Base-by-base conservation (phyloP, 2,329 filamentous ascomycete species). In the Scedosporium apiospermum region DNA sequence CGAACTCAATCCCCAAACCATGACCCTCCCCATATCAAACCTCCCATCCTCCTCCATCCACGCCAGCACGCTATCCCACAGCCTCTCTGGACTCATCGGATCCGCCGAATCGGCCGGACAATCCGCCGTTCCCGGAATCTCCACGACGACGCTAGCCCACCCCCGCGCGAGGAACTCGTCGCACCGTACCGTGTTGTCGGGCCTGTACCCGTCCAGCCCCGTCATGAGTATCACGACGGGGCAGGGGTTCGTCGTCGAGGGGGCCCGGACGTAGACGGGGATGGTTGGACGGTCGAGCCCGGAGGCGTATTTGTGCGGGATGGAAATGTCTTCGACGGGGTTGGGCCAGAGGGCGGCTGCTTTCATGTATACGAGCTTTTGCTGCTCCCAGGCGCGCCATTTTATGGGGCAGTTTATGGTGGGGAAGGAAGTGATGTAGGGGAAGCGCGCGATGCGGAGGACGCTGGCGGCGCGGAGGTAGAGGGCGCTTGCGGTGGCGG, bases 361-460 rank as follows among this genome's bases (percentile, higher is more conserved):
- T 69, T 84, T 84, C 58, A 84, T 71, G 66, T 88, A 89, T 0
- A 81, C 79, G 30, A 79, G 72, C 71, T 90, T 91, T 67, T 90
- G 87, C 62, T 79, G 75, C 66, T 80, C 76, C 83, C 88, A 91
- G 1, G 87, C 88, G 30, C 79, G 71, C 66, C 83, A 81, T 72
- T 91, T 87, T 58, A 73, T 70, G 1, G 72, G 70, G 53, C 76
- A 75, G 66, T 68, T 77, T 49, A 76, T 65, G 2, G 64, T 60
- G 0, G 79, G 77, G 59, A 72, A 75, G 3, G 70, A 66, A 3
- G 75, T 72, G 66, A 82, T 76, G 67, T 82, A 81, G 3, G 89
- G 88, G 69, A 92, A 91, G 16, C 89, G 81, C 0, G 87, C 81
- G 66, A 92, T 91, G 61, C 89, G 82, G 72, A 89, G 87, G n/a